These are phyloP conservation scores for barrel medic (Medicago truncatula) DNA, from an alignment of 306 rosid species.

Conservation along the genomic window DNA sequence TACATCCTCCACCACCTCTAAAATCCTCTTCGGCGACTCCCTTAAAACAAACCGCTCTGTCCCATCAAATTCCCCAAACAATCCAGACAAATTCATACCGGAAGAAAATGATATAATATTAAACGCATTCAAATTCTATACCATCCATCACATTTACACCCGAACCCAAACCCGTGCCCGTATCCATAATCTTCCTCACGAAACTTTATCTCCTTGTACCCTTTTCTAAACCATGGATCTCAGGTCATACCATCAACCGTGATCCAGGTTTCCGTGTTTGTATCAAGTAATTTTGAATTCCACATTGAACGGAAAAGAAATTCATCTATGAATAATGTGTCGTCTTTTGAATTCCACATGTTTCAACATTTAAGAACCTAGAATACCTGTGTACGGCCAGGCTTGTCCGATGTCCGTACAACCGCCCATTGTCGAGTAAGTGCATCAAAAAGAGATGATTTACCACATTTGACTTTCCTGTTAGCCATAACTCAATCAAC, in stretches of 20 bases:
- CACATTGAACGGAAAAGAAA: too few relatives aligned
- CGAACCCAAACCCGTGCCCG: background rate
- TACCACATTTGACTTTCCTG: too few relatives aligned
- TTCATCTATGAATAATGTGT: too few relatives aligned
- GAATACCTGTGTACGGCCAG: too few relatives aligned
- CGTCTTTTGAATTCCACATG: too few relatives aligned
- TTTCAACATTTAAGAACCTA: too few relatives aligned
- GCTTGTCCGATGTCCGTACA: too few relatives aligned
- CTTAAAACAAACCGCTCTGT: conserved; percentile 39
- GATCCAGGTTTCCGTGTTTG: conserved; percentile 52
- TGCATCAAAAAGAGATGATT: too few relatives aligned
- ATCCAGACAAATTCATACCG: conserved; percentile 50
- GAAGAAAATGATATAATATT: conserved; percentile 48
- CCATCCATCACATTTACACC: conserved; percentile 21
- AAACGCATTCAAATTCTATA: conserved; percentile 49
- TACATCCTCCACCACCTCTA: conserved; percentile 43
- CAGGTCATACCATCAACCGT: conserved; percentile 49
- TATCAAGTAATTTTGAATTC: conserved; percentile 40
- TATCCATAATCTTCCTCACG: conserved; percentile 37
- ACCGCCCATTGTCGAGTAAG: too few relatives aligned
- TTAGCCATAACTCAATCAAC: too few relatives aligned
- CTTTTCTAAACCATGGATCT: conserved; percentile 56
- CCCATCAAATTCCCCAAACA: conserved; percentile 19
- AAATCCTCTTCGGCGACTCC: conserved; percentile 37
- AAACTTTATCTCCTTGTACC: conserved; percentile 38